Conservation (phyloP, 225 moss, liverwort and hornwort species). For the Thuidium tamariscinum region DNA sequence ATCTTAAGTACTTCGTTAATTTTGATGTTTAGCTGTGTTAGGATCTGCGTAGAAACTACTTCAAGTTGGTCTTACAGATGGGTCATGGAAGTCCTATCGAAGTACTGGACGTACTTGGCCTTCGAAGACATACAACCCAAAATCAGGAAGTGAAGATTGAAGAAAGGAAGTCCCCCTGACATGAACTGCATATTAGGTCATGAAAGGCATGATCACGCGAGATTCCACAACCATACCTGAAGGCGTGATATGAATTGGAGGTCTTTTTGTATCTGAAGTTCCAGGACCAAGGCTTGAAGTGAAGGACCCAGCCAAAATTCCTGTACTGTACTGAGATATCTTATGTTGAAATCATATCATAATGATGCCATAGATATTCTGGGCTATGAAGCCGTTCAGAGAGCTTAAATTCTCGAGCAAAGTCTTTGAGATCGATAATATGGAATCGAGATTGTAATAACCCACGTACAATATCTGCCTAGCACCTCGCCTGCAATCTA, state of each 20-base stretch:
- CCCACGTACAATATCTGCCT: too few relatives aligned
- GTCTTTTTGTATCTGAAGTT: too few relatives aligned
- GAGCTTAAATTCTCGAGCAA: neutral
- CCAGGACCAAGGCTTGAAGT: neutral
- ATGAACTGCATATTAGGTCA: too few relatives aligned
- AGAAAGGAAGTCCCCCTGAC: neutral
- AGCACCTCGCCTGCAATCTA: neutral
- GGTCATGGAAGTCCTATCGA: neutral
- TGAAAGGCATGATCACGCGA: neutral
- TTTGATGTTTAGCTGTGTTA: neutral
- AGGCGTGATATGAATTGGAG: neutral
- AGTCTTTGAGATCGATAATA: too few relatives aligned
- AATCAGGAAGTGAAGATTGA: neutral
- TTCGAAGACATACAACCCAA: neutral
- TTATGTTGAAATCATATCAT: neutral
- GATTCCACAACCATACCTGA: neutral
- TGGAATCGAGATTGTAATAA: too few relatives aligned
- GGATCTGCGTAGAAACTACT: neutral
- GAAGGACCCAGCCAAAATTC: neutral
- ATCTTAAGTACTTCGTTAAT: neutral
- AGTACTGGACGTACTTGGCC: neutral
- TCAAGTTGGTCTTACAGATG: neutral
- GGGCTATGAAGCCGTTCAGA: neutral
- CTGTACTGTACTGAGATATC: too few relatives aligned
- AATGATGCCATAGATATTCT: neutral